Evolutionary conservation across 1,284 basidiomycete species (phyloP).

Genomic region (Spongispora temasekensis): DNA sequence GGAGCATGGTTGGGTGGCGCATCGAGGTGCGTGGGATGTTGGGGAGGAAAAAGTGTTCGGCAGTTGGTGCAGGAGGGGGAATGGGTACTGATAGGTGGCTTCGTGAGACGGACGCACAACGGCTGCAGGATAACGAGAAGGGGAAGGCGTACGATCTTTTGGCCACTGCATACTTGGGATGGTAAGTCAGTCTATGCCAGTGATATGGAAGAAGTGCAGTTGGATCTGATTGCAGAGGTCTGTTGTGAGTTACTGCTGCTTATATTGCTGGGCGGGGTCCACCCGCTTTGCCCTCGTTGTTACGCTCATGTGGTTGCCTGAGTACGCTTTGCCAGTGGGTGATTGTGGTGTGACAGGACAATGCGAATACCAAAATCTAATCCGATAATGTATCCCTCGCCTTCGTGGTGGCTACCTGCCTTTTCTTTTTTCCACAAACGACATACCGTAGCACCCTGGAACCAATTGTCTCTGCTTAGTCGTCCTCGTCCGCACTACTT

Average conservation of each 20-base stretch:
- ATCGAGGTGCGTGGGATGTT: background rate
- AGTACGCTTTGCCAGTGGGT: background rate
- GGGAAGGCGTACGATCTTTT: background rate
- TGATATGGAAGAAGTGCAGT: no score
- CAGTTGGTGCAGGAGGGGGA: no score
- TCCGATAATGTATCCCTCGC: no score
- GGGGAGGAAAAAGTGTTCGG: no score
- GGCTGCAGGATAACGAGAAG: background rate
- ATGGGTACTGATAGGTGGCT: constrained; percentile 3
- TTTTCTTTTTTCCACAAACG: no score
- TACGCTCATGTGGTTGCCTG: background rate
- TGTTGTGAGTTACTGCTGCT: no score
- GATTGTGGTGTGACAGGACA: background rate
- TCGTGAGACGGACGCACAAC: background rate
- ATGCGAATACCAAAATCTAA: no score
- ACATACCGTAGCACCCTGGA: no score
- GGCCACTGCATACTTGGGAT: background rate
- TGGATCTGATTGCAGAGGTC: no score
- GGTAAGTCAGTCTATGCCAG: no score
- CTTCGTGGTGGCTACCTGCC: no score
- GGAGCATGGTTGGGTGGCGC: constrained; percentile 11
- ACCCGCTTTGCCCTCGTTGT: background rate
- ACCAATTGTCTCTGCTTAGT: constrained; percentile 19
- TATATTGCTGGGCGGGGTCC: no score
- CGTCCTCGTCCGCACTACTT: constrained; percentile 53